Base-by-base conservation (phyloP, 768 basidiomycete genomes). In the Coprinellus aureogranulatus region DNA sequence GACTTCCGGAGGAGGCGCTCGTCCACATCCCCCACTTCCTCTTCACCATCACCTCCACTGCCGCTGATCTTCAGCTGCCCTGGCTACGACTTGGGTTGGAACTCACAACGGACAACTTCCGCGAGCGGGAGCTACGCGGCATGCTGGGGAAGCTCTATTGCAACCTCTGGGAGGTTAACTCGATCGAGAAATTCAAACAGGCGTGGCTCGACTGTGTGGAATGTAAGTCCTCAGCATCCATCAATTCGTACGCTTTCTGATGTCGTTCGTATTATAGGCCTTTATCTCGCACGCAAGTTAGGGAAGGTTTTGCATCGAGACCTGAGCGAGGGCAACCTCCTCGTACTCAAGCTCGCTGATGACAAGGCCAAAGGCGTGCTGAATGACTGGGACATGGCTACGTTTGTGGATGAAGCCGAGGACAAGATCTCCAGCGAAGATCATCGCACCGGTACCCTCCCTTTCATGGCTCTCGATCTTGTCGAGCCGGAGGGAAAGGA, bases 401-500 rank as follows among this genome's bases (percentile, higher is more conserved):
- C 11, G 12, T 10, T 18, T n/a, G 1, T 18, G 27, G 18, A n/a
- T 20, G 37, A 59, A 4, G 60, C 54, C 8, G 48, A 50, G 4
- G 55, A 45, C 25, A 39, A 26, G 9, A 18, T 18, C 37, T 18
- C 9, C 18, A 39, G n/a, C n/a, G n/a, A n/a, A n/a, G 31, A 39
- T 2, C 59, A 65, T 31, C 62, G 65, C 18, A 70, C 64, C 0
- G 71, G 70, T 20, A 71, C 70, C 0, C 26, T 62, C 14, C 66
- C 70, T 2, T 74, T 70, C 66, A 67, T 70, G 66, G 67, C 70
- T 2, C n/a, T 59, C 14, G 69, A 69, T n/a, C 63, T 70, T 4
- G 61, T 71, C n/a, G 42, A 22, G 6, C 22, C 11, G 11, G 40
- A 42, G 20, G 26, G 28, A 12, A 4, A 11, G 23, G 39, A 23